A percentile compares a stretch with the other conserved stretches of the same genome.
These are phyloP conservation scores for Xylaria sp. DNA, from an alignment of 2,329 filamentous ascomycete genomes.

Conservation along the genomic window DNA sequence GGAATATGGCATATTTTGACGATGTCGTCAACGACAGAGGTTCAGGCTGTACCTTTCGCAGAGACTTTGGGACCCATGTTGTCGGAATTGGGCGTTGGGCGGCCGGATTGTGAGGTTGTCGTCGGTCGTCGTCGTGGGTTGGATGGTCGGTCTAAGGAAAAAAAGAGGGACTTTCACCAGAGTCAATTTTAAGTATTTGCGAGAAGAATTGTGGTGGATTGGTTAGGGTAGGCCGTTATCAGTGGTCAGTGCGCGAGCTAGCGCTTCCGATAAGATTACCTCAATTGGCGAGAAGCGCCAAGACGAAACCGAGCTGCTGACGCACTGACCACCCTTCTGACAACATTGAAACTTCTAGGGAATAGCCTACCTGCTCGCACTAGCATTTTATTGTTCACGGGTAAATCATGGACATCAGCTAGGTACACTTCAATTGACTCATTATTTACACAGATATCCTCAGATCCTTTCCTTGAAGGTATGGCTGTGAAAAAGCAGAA, in stretches of 20 bases:
- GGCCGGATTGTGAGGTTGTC: slow-evolving; percentile 40
- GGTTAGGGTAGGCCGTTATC: slow-evolving; percentile 34
- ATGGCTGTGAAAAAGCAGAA: slow-evolving; percentile 64
- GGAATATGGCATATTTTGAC: slow-evolving; percentile 32
- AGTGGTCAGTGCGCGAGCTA: slow-evolving; percentile 38
- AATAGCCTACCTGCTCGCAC: not conserved
- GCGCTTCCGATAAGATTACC: slow-evolving; percentile 22
- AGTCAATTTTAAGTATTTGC: slow-evolving; percentile 17
- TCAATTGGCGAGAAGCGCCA: slow-evolving; percentile 1
- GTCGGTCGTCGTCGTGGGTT: slow-evolving; percentile 40
- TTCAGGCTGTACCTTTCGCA: slow-evolving; percentile 60
- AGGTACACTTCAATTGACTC: too few relatives aligned
- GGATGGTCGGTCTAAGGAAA: slow-evolving; percentile 28
- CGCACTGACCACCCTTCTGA: slow-evolving; percentile 3
- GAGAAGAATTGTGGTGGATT: slow-evolving; percentile 38
- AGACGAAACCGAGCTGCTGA: not conserved
- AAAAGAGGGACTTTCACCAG: not conserved
- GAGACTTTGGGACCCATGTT: slow-evolving; percentile 55
- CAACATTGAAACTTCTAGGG: not conserved
- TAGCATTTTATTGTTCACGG: not conserved
- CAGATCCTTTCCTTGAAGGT: not conserved
- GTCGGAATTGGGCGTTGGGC: slow-evolving; percentile 41
- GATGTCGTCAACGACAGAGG: slow-evolving; percentile 28
- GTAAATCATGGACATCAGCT: too few relatives aligned
- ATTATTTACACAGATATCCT: too few relatives aligned